Evolutionary conservation across 805 yeast genomes (phyloP), one percentile per base, ranked within the genome.

Genomic region (Wickerhamomyces chaumierensis): DNA sequence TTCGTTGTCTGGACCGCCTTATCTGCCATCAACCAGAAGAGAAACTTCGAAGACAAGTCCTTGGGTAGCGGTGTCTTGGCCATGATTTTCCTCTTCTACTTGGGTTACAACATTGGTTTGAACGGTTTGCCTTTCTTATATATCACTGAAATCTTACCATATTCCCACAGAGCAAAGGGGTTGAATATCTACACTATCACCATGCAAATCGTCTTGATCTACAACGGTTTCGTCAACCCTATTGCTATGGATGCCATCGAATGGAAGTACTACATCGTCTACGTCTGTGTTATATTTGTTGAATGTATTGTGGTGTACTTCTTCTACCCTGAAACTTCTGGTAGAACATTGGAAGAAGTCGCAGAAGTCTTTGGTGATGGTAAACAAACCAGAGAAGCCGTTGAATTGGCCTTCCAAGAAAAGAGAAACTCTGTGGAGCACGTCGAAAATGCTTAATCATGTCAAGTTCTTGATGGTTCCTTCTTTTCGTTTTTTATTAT

Each of bases 101-200:
- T 53, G 33, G 52, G 56, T 31, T 69, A 68, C 52, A 56, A 65
- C 41, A 51, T 63, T 33, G 68, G 68, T 25, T 50, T 53, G 34
- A 67, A 67, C 39, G 74, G 73, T 28, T 57, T 69, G 31, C 72
- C 72, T 31, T 61, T 49, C 45, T 47, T 67, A 23, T 71, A 70
- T 46, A 45, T 62, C 23, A 66, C 75, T 35, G 75, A 66, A 48
- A 55, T 56, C 34, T 44, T 56, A 38, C 58, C 66, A 25, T 57
- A 47, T 43, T 47, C 54, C 12, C 48, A 44, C 19, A 53, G 61
- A 55, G 47, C 54, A 8, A 52, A 55, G 34, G 60, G 51, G 21
- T 34, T 42, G 32, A 43, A 40, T 34, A 39, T 43, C 31, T 42
- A 37, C 40, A 44, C 36, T 39, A 38, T 38, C 47, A 46, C 41